Evolutionary conservation across 306 rosid genomes (phyloP), one percentile per base, ranked within the genome.

Genomic region (Dryas drummondii): DNA sequence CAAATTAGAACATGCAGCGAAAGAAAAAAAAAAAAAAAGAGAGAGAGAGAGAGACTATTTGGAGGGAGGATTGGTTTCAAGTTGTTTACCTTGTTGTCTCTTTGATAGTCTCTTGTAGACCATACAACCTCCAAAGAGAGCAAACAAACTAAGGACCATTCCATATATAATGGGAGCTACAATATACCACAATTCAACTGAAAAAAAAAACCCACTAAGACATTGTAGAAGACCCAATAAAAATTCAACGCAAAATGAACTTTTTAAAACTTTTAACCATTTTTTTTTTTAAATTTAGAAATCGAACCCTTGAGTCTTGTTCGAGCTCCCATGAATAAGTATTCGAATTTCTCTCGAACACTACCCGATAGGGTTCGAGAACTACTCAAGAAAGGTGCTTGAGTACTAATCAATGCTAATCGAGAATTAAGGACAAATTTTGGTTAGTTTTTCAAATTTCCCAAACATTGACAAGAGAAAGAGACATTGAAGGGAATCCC

Each of bases 51-150:
- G 19, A 48, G 14, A 64, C 14, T 48, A 27, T 42, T 19, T 53
- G 27, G 75, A 63, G 0, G 26, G 41, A 1, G 3, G 37, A 32
- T 32, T 59, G 68, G 62, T 69, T 74, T 79, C 71, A 70, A 64
- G 5, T 32, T 19, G 52, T 61, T 56, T 71, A 84, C 88, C 44
- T 74, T 48, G 68, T 64, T 53, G 74, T 7, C 1, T 60, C 27
- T 26, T 45, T 57, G 61, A 64, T 40, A 26, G 13, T 79, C 61
- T 80, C 72, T 67, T 78, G 57, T 73, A 69, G 66, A 81, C 78
- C 37, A 82, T 41, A 72, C 51, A 19, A 80, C 46, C 71, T 61
- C 74, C 77, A 58, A 77, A 70, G 26, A 82, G 5, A 62, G 81
- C 59, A 68, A 90, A 17, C 64, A 85, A 52, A 46, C 67, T 3